phyloP scores from a whole-genome alignment of 495 filamentous ascomycete genomes.

The Aspergillus coremiiformis region DNA sequence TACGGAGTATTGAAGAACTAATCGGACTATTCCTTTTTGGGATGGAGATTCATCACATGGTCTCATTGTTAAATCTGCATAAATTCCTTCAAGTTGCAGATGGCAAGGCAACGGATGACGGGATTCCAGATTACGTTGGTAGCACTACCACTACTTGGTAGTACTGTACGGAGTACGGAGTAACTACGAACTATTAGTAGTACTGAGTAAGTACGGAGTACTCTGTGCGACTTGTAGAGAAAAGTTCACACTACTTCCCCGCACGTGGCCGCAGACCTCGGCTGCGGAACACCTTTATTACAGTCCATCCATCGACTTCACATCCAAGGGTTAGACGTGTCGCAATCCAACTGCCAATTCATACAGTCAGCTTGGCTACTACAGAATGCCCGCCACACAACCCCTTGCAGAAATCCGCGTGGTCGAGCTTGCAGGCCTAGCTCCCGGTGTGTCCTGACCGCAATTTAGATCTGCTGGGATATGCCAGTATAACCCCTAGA shows the following conservation, averaged over 20 bases:
- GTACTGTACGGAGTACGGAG: no score
- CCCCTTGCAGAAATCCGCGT: constrained; percentile 73
- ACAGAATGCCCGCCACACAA: constrained; percentile 8
- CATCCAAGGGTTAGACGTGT: not conserved
- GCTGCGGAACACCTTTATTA: constrained; percentile 16
- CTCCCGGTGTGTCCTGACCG: constrained; percentile 55
- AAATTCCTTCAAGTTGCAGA: no score
- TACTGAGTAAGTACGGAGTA: no score
- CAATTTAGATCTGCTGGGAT: not conserved
- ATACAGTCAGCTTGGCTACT: no score
- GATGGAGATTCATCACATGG: no score
- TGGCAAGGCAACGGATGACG: no score
- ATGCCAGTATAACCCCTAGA: not conserved
- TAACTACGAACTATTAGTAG: no score
- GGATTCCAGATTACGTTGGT: no score
- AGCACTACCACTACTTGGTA: no score
- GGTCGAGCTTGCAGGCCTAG: constrained; percentile 83
- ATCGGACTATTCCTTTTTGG: not conserved
- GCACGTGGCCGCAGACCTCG: constrained; percentile 28
- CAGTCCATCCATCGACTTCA: not conserved
- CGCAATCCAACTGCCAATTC: not conserved
- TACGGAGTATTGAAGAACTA: no score
- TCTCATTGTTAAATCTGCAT: no score
- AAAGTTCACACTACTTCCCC: constrained; percentile 3
- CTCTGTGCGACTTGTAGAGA: no score